phyloP scores from a whole-genome alignment of 257 asterid species.

The Solanum corneliomulleri region DNA sequence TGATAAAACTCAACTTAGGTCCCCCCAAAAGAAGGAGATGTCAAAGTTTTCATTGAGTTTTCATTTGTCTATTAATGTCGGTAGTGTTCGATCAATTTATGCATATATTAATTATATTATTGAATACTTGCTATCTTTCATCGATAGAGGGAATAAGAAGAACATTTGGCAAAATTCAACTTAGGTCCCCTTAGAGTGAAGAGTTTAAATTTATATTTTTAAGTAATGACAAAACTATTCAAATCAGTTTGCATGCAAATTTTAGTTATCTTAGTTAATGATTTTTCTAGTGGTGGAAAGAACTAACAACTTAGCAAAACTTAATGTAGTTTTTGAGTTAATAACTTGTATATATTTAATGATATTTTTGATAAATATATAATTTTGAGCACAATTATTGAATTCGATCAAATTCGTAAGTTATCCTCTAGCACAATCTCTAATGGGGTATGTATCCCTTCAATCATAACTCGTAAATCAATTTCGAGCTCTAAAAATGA shows the following conservation, averaged over 20 bases:
- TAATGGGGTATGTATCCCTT: neutral
- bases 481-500: neutral
- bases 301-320: neutral
- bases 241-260: neutral
- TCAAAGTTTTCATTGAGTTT: neutral
- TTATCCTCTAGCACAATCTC: neutral
- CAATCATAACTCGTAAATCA: neutral
- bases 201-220: neutral
- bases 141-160: neutral
- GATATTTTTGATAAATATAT: no score
- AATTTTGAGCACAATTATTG: accelerated
- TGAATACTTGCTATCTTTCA: neutral
- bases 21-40: neutral
- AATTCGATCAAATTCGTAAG: no score
- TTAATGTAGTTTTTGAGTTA: neutral
- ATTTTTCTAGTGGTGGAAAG: neutral
- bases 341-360: neutral
- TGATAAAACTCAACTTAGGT: neutral
- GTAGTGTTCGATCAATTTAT: neutral
- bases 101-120: neutral
- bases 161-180: neutral
- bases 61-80: neutral
- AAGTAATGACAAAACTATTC: neutral
- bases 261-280: neutral
- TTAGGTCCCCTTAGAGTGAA: neutral